phyloP scores from a whole-genome alignment of 2,329 filamentous ascomycete species.

The Capronia americana region DNA sequence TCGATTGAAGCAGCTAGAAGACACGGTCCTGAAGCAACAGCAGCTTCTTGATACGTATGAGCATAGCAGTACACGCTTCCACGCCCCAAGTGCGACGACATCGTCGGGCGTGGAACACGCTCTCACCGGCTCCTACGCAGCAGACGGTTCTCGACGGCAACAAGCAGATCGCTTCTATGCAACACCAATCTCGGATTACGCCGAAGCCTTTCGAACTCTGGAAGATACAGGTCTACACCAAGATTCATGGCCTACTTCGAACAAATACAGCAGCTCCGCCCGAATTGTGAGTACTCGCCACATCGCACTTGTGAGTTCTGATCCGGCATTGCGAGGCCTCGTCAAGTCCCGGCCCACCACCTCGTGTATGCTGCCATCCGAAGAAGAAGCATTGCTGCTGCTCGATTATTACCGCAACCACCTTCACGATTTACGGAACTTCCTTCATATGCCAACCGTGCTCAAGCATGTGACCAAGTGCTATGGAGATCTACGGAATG shows the following conservation, averaged over 20 bases:
- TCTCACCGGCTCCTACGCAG: no score
- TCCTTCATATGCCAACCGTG: slow-evolving; percentile 43
- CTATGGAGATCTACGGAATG: slow-evolving; percentile 41
- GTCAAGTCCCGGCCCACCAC: slow-evolving; percentile 2
- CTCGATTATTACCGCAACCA: slow-evolving; percentile 45
- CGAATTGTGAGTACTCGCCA: slow-evolving; percentile 8
- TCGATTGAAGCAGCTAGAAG: slow-evolving; percentile 34
- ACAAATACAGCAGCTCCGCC: slow-evolving; percentile 9
- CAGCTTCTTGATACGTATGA: no score
- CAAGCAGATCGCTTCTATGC: neutral
- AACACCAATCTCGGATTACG: slow-evolving; percentile 28
- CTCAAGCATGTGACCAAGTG: slow-evolving; percentile 42
- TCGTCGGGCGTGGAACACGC: neutral
- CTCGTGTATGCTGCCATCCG: slow-evolving; percentile 41
- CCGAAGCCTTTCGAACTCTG: slow-evolving; percentile 27
- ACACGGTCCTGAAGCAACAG: slow-evolving; percentile 29
- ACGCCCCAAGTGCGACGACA: neutral
- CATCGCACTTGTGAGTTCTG: slow-evolving; percentile 15
- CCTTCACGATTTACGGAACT: slow-evolving; percentile 47
- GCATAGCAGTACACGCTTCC: no score
- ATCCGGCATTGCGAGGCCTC: neutral
- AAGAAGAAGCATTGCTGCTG: slow-evolving; percentile 43
- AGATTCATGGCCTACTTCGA: slow-evolving; percentile 11
- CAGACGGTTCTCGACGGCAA: neutral
- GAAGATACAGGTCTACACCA: slow-evolving; percentile 19